Percentiles rank a stretch among this genome's conserved stretches.
These are phyloP conservation scores for Vachellia collinsii DNA, from an alignment of 306 rosid species.

Conservation along the genomic window DNA sequence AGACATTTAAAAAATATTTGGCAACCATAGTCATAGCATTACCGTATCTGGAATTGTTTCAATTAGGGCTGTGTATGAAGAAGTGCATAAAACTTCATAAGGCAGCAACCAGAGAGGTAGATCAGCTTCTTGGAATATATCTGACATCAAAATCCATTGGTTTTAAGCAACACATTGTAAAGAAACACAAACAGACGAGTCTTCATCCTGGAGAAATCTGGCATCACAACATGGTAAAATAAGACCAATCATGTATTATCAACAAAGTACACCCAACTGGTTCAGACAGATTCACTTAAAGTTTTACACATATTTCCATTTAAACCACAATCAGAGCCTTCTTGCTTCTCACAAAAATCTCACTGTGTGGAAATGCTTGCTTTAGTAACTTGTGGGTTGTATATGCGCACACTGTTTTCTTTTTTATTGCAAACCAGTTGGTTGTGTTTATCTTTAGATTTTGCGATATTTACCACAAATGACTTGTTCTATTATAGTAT, in stretches of 20 bases:
- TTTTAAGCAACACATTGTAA: conserved; percentile 36
- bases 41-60: conserved; percentile 99
- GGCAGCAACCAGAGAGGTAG: conserved; percentile 97
- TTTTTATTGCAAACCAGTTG: background rate
- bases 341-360: background rate
- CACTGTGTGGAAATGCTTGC: background rate
- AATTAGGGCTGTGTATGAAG: conserved; percentile 92
- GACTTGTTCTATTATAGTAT: background rate
- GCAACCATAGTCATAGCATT: conserved; percentile 35
- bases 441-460: background rate
- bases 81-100: conserved; percentile 89
- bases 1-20: conserved; percentile 31
- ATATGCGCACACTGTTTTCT: background rate
- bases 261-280: conserved; percentile 27
- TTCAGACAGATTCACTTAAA: conserved; percentile 13
- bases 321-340: background rate
- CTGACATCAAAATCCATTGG: conserved; percentile 59
- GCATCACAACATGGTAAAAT: conserved; percentile 32
- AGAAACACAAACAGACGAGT: conserved; percentile 33
- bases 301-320: conserved; percentile 28
- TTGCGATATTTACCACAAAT: background rate
- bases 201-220: conserved; percentile 26
- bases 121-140: conserved; percentile 99
- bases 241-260: conserved; percentile 35
- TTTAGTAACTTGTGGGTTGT: background rate